These are phyloP conservation scores for Ananas comosus DNA, from an alignment of 176 grass and related monocot genomes.

Conservation along the genomic window DNA sequence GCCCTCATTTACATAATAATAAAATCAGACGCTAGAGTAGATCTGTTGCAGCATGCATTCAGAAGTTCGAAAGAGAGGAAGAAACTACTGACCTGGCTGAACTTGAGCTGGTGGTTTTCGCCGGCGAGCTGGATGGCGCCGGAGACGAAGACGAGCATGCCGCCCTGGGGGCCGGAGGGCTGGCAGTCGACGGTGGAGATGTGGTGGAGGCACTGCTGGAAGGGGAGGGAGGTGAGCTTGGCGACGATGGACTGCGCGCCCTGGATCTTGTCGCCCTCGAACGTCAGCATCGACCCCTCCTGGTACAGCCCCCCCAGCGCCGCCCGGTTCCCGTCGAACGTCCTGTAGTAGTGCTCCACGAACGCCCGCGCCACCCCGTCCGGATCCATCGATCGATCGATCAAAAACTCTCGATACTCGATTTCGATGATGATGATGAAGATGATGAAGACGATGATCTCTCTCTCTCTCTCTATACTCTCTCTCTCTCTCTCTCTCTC, in stretches of 20 bases:
- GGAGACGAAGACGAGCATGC: constrained; percentile 78
- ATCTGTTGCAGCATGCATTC: neutral
- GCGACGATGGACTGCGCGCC: constrained; percentile 36
- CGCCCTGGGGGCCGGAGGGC: constrained; percentile 62
- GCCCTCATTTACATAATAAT: no score
- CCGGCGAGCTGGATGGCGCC: constrained; percentile 43
- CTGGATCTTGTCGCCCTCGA: constrained; percentile 50
- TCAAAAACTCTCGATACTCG: neutral
- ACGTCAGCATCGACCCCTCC: constrained; percentile 79
- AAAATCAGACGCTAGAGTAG: neutral
- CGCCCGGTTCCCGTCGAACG: constrained; percentile 68
- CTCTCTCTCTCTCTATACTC: no score
- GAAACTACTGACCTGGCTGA: constrained; percentile 46
- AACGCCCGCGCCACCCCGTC: constrained; percentile 73
- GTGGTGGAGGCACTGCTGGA: constrained; percentile 52
- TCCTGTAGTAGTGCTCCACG: constrained; percentile 76
- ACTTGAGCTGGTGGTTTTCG: constrained; percentile 56
- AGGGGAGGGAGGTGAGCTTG: constrained; percentile 63
- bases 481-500: no score
- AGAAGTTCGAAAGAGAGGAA: no score
- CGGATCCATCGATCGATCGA: constrained; percentile 43
- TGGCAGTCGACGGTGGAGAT: constrained; percentile 77
- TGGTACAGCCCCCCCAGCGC: constrained; percentile 52
- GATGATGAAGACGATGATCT: no score
- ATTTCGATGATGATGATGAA: no score